Evolutionary conservation across 306 rosid species (phyloP).

Genomic region (Crotalaria pallida): DNA sequence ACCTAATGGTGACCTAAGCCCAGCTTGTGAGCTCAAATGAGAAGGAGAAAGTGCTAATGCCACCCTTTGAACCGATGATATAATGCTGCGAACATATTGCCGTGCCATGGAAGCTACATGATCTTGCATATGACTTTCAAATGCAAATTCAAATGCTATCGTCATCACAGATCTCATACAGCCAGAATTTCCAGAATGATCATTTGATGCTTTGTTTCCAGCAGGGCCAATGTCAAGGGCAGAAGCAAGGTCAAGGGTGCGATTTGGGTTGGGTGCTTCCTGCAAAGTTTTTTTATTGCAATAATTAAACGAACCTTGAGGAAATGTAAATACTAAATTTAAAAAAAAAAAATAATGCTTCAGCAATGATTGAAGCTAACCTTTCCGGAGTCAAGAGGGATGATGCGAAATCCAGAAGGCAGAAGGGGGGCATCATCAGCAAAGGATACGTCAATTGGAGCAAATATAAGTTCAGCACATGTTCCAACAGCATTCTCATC

Average conservation of each 20-base stretch:
- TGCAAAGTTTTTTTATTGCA: constrained; percentile 26
- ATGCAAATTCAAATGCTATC: constrained; percentile 96
- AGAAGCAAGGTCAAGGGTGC: constrained; percentile 98
- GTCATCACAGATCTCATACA: constrained; percentile 97
- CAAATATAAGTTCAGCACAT: constrained; percentile 93
- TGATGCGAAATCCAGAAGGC: constrained; percentile 97
- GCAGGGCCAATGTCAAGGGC: constrained; percentile 90
- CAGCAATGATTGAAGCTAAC: constrained; percentile 35
- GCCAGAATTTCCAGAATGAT: constrained; percentile 55
- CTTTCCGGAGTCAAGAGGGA: constrained; percentile 98
- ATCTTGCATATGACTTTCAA: constrained; percentile 97
- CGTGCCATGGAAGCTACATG: constrained; percentile 99
- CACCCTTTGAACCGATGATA: constrained; percentile 97
- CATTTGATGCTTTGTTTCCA: constrained; percentile 68
- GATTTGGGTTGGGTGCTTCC: constrained; percentile 99
- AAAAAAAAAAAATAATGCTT: neutral
- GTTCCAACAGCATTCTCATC: constrained; percentile 97
- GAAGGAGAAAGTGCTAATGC: constrained; percentile 97
- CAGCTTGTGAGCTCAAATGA: constrained; percentile 73
- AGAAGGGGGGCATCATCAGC: no score
- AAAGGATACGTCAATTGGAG: no score
- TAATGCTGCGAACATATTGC: constrained; percentile 93
- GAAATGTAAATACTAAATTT: neutral
- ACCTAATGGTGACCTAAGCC: constrained; percentile 82
- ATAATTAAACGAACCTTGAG: neutral